phyloP scores from a whole-genome alignment of 2,329 filamentous ascomycete genomes.

The Setomelanomma holmii region DNA sequence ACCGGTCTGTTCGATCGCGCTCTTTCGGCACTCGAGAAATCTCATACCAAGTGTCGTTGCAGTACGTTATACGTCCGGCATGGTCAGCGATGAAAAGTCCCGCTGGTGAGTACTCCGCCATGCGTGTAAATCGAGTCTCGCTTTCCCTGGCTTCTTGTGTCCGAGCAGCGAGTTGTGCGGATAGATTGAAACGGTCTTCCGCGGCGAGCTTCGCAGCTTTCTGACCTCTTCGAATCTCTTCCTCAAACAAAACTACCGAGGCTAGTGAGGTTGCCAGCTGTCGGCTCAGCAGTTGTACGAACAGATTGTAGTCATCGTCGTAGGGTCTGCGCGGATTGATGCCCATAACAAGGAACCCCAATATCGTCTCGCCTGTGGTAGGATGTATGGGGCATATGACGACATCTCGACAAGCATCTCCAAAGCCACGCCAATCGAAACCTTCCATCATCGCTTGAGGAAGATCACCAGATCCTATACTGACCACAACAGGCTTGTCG shows the following conservation, averaged over 20 bases:
- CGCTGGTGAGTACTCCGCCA: constrained; percentile 84
- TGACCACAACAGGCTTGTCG: constrained; percentile 71
- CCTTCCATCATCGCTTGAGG: constrained; percentile 70
- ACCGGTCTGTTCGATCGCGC: constrained; percentile 65
- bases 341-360: constrained; percentile 81
- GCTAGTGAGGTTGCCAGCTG: constrained; percentile 82
- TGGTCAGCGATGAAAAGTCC: constrained; percentile 85
- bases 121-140: constrained; percentile 80
- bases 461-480: constrained; percentile 70
- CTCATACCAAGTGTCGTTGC: constrained; percentile 77
- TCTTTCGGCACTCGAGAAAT: constrained; percentile 72
- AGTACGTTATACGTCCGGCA: constrained; percentile 74
- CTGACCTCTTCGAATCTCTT: constrained; percentile 79
- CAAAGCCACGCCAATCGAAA: constrained; percentile 73
- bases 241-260: constrained; percentile 82
- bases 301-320: constrained; percentile 80
- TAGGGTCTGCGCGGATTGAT: constrained; percentile 80
- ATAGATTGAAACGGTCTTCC: constrained; percentile 77
- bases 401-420: constrained; percentile 72
- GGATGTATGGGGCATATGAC: constrained; percentile 82
- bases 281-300: constrained; percentile 75
- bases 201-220: constrained; percentile 76
- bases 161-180: constrained; percentile 72
- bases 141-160: constrained; percentile 65
- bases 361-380: constrained; percentile 73